phyloP scores from a whole-genome alignment of 371 early-diverging fungal species.

The Mortierella sp. region DNA sequence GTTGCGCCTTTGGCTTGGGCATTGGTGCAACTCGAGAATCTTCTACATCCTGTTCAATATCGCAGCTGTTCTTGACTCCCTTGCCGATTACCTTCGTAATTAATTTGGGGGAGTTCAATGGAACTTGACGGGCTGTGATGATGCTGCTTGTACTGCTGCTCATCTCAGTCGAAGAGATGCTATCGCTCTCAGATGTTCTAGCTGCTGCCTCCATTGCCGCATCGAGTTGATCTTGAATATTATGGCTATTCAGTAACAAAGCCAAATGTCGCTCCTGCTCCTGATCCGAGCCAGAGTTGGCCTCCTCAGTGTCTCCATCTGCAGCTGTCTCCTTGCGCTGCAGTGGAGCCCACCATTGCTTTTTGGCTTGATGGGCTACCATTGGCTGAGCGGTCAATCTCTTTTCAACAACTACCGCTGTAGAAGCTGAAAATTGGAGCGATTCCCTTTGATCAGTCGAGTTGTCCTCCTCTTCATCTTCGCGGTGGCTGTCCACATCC shows the following conservation, averaged over 20 bases:
- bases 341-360: slow-evolving; percentile 44
- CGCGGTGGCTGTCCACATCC: too few relatives aligned
- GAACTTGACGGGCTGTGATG: too few relatives aligned
- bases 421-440: slow-evolving; percentile 29
- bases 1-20: slow-evolving; percentile 13
- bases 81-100: too few relatives aligned
- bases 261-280: slow-evolving; percentile 39
- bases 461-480: slow-evolving; percentile 5
- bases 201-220: too few relatives aligned
- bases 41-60: too few relatives aligned
- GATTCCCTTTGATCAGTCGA: slow-evolving; percentile 4
- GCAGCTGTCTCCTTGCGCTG: slow-evolving; percentile 37
- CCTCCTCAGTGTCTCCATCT: slow-evolving; percentile 14
- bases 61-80: too few relatives aligned
- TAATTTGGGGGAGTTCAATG: too few relatives aligned
- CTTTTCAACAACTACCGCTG: slow-evolving; percentile 8
- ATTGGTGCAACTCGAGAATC: slow-evolving; percentile 3
- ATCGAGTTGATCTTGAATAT: neutral
- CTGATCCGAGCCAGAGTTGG: slow-evolving; percentile 21
- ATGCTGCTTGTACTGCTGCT: too few relatives aligned
- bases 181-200: too few relatives aligned
- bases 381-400: slow-evolving; percentile 17
- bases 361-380: slow-evolving; percentile 38
- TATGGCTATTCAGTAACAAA: slow-evolving; percentile 10
- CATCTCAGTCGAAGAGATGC: too few relatives aligned